A percentile compares a stretch with the other conserved stretches of the same genome.
Conservation (phyloP, 768 basidiomycete species). For the Phlebiopsis flavidoalba region DNA sequence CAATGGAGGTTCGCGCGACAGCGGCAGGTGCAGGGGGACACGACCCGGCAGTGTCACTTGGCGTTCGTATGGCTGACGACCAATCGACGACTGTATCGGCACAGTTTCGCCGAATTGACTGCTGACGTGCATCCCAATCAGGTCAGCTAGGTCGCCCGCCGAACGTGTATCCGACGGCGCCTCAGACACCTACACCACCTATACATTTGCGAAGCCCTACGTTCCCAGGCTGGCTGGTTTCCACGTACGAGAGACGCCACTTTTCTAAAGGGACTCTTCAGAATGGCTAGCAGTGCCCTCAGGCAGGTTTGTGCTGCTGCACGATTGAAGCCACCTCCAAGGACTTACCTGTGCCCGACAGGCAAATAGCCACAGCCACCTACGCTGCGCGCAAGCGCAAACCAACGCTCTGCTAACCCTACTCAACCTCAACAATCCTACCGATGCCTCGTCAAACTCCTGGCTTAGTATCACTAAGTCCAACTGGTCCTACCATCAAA, state of each 20-base stretch:
- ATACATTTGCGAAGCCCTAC: background rate
- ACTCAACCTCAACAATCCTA: conserved; percentile 76
- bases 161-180: conserved; percentile 1
- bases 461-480: conserved; percentile 31
- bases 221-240: background rate
- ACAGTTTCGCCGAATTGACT: background rate
- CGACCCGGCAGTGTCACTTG: background rate
- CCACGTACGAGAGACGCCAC: background rate
- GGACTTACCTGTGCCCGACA: conserved; percentile 4
- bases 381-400: conserved; percentile 85
- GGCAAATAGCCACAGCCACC: conserved; percentile 38
- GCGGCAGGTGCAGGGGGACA: background rate
- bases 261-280: background rate
- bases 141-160: background rate
- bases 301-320: conserved; percentile 33
- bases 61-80: background rate
- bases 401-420: conserved; percentile 79
- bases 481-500: conserved; percentile 38
- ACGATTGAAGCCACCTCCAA: background rate
- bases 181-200: background rate
- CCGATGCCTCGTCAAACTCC: conserved; percentile 33
- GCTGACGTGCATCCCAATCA: background rate
- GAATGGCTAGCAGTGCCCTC: conserved; percentile 41
- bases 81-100: no score
- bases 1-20: background rate